phyloP scores from a whole-genome alignment of 192 early-diverging fungal species.

The Allomyces macrogynus region DNA sequence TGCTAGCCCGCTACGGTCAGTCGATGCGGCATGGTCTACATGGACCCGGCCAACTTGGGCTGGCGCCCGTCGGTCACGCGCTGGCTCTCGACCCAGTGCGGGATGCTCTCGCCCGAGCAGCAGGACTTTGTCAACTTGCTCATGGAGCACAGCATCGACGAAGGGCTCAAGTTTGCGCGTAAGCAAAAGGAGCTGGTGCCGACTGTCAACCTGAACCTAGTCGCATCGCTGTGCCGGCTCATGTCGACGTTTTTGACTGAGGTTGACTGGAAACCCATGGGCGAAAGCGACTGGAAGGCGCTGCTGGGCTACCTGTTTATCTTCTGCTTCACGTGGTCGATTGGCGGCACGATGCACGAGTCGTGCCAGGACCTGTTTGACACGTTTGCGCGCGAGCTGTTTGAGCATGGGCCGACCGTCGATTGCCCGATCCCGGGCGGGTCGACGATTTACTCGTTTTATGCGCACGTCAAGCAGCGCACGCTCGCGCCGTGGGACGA shows the following conservation, averaged over 20 bases:
- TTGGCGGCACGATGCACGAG: conserved; percentile 37
- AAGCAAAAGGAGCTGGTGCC: conserved; percentile 26
- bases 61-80: conserved; percentile 25
- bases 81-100: conserved; percentile 22
- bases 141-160: conserved; percentile 21
- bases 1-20: conserved; percentile 27
- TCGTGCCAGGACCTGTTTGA: conserved; percentile 33
- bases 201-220: conserved; percentile 30
- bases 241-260: conserved; percentile 24
- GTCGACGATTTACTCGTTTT: conserved; percentile 23
- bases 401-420: conserved; percentile 18
- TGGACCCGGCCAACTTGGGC: conserved; percentile 31
- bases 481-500: conserved; percentile 32
- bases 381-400: conserved; percentile 26
- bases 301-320: conserved; percentile 28
- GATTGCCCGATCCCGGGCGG: not conserved
- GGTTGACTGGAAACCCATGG: conserved; percentile 19
- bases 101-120: conserved; percentile 13
- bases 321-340: conserved; percentile 33
- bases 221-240: conserved; percentile 23
- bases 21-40: conserved; percentile 42
- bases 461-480: conserved; percentile 24
- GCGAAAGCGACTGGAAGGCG: conserved; percentile 14
- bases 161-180: conserved; percentile 25
- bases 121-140: conserved; percentile 17